These are phyloP conservation scores for Evansstolkia leycettana DNA, from an alignment of 495 filamentous ascomycete species.

Conservation along the genomic window DNA sequence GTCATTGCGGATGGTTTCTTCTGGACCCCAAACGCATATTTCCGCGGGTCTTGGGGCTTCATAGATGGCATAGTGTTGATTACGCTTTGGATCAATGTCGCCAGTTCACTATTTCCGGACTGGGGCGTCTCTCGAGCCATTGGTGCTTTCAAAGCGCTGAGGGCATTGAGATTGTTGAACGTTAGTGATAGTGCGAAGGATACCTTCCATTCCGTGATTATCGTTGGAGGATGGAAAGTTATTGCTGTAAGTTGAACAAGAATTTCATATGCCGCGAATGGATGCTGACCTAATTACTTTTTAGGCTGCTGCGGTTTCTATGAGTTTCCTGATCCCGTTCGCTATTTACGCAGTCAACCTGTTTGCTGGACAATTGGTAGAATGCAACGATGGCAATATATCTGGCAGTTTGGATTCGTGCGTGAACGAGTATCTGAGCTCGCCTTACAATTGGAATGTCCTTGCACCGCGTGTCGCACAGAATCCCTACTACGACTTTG, in stretches of 20 bases:
- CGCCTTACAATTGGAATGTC: conserved; percentile 71
- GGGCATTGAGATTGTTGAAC: conserved; percentile 82
- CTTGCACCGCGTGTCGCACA: conserved; percentile 66
- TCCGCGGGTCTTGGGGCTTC: conserved; percentile 90
- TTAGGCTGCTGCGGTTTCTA: conserved; percentile 77
- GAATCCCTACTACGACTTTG: conserved; percentile 86
- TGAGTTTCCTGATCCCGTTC: conserved; percentile 91
- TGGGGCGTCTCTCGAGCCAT: conserved; percentile 78
- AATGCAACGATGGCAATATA: conserved; percentile 62
- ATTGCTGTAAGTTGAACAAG: conserved; percentile 36
- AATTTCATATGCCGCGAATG: neutral
- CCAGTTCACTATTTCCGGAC: conserved; percentile 63
- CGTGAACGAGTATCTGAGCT: conserved; percentile 65
- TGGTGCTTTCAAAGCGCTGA: conserved; percentile 96
- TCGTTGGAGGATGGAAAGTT: conserved; percentile 87
- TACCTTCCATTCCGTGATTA: conserved; percentile 92
- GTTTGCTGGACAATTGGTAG: conserved; percentile 69
- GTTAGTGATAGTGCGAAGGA: conserved; percentile 93
- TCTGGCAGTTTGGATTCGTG: conserved; percentile 51
- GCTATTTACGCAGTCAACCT: conserved; percentile 91
- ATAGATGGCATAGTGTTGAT: conserved; percentile 89
- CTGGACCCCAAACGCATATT: conserved; percentile 95
- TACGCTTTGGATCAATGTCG: conserved; percentile 93
- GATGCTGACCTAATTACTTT: conserved; percentile 6
- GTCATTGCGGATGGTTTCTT: conserved; percentile 93